Percentiles rank a stretch among this genome's conserved stretches.
These are phyloP conservation scores for Basidiobolus heterosporus DNA, from an alignment of 371 early-diverging fungal genomes.

Conservation along the genomic window DNA sequence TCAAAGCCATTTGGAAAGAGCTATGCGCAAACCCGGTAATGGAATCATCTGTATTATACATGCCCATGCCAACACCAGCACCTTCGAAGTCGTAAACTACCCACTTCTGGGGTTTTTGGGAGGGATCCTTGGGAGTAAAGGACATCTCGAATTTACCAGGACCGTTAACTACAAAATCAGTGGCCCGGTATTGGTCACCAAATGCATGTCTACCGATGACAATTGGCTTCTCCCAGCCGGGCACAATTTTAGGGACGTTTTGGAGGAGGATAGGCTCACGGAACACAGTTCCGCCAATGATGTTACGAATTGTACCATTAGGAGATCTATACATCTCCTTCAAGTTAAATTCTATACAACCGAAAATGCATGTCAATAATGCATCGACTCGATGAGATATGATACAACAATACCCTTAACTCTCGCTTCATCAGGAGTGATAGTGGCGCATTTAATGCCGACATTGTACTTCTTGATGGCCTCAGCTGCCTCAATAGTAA, in stretches of 20 bases:
- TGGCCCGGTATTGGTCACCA: constrained; percentile 94
- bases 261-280: constrained; percentile 88
- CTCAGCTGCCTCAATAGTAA: constrained; percentile 89
- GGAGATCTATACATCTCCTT: constrained; percentile 94
- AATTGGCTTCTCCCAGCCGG: constrained; percentile 89
- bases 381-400: not conserved
- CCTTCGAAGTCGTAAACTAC: constrained; percentile 65
- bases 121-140: constrained; percentile 74
- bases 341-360: constrained; percentile 66
- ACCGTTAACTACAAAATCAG: constrained; percentile 76
- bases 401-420: constrained; percentile 48
- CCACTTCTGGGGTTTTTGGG: constrained; percentile 30
- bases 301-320: constrained; percentile 94
- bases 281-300: constrained; percentile 93
- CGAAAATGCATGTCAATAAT: not conserved
- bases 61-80: constrained; percentile 82
- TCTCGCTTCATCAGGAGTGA: constrained; percentile 93
- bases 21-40: constrained; percentile 83
- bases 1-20: constrained; percentile 84
- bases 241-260: constrained; percentile 78
- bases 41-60: constrained; percentile 88
- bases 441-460: constrained; percentile 97
- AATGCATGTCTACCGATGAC: constrained; percentile 91
- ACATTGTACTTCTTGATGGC: constrained; percentile 93
- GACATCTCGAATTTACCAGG: constrained; percentile 79